phyloP scores from a whole-genome alignment of 345 rosid genomes.

The Eucalyptus paniculata region DNA sequence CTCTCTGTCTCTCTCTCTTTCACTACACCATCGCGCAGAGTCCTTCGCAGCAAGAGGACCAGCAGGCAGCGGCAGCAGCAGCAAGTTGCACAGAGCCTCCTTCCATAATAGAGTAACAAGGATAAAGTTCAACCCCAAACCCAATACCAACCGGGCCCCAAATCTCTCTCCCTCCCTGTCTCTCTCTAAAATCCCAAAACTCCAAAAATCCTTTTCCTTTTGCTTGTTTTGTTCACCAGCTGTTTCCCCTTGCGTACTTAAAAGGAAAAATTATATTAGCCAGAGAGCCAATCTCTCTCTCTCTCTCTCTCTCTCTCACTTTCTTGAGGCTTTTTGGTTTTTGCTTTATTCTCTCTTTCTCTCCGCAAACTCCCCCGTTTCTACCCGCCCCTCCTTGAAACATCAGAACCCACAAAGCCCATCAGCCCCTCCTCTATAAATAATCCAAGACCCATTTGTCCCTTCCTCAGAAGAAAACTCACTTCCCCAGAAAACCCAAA shows the following conservation, averaged over 20 bases:
- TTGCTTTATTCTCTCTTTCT: not conserved
- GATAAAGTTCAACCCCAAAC: not conserved
- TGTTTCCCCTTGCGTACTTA: not conserved
- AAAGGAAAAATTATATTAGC: not conserved
- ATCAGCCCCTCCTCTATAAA: not conserved
- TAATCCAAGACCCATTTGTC: not conserved
- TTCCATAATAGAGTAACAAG: not conserved
- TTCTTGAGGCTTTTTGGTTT: not conserved
- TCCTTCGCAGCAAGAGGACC: not conserved
- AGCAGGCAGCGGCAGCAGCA: not conserved
- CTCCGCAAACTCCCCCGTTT: not conserved
- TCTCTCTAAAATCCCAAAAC: not conserved
- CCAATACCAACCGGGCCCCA: conserved; percentile 7
- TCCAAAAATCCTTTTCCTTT: conserved; percentile 1
- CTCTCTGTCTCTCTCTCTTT: not conserved
- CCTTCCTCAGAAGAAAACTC: not conserved
- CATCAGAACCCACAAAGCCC: not conserved
- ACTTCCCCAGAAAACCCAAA: not conserved
- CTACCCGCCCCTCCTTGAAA: not conserved
- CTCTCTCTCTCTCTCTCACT: not conserved
- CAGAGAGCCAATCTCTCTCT: conserved; percentile 3
- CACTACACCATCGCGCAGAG: not conserved
- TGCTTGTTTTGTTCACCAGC: not conserved
- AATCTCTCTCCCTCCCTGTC: not conserved
- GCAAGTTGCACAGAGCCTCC: not conserved